Evolutionary conservation across 768 basidiomycete species (phyloP), one percentile per base, ranked within the genome.

Genomic region (Leucosporidium scottii): DNA sequence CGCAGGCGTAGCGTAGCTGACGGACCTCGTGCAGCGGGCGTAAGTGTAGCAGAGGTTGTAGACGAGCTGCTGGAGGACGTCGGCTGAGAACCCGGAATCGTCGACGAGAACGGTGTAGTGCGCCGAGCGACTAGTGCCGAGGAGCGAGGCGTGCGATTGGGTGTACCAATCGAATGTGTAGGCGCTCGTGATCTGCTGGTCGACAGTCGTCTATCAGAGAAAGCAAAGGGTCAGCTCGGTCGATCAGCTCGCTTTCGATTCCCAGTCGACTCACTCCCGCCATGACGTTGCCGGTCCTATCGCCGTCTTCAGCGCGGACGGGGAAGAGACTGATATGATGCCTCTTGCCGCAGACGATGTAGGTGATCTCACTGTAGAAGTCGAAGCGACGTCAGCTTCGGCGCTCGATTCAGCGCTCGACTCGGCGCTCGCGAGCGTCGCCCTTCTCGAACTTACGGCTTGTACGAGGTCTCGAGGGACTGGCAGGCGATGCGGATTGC

Each of bases 21-120:
- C 50, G 50, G 50, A 51, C 8, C 50, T 10, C 87, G 58, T 47
- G 58, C 58, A 59, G 58, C 58, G 58, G 4, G 58, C 58, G 58
- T 44, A 59, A 23, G 58, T 44, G n/a, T 27, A 44, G 48, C 7
- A 67, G 55, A 67, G 31, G 50, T 62, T 62, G 57, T 58, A 54
- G 28, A 56, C 36, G 28, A 68, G 31, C 58, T 59, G 34, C 59
- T 68, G 67, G 3, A 68, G 58, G 4, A 20, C 39, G 23, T 68
- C 67, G 44, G 62, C 57, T 3, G 50, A 54, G 58, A 68, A 68
- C 15, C n/a, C 10, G 7, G 50, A 25, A 1, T 68, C 67, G 44
- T 68, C 67, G 58, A 54, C 57, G 50, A 68, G 62, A 10, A 64
- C 62, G 23, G 67, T 68, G 58, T 68, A 59, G 31, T 68, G 62